phyloP scores from a whole-genome alignment of 2,329 filamentous ascomycete genomes.

The Sporothrix curviconia region DNA sequence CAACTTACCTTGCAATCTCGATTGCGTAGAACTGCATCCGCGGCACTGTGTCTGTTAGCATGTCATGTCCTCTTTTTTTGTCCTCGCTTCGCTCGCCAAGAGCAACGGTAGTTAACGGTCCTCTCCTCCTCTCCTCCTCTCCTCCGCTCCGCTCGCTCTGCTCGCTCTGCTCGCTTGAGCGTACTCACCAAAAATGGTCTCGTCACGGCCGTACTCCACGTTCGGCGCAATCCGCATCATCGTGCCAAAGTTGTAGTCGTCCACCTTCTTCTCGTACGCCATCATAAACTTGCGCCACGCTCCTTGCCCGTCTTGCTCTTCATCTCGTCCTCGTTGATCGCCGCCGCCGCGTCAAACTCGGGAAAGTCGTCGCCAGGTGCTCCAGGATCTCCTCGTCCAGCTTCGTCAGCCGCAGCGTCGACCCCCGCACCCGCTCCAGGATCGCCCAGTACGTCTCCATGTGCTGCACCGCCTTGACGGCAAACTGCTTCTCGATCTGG shows the following conservation, averaged over 20 bases:
- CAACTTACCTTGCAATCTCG: slow-evolving; percentile 39
- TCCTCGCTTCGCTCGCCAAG: background rate
- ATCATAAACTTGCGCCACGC: slow-evolving; percentile 91
- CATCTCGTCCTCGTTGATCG: slow-evolving; percentile 88
- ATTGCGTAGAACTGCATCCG: slow-evolving; percentile 52
- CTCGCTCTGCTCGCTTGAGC: background rate
- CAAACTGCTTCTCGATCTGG: slow-evolving; percentile 98
- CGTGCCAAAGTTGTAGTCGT: slow-evolving; percentile 97
- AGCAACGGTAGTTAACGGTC: background rate
- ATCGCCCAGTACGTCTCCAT: slow-evolving; percentile 97
- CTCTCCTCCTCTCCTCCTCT: background rate
- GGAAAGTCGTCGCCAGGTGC: slow-evolving; percentile 84
- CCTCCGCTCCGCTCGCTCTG: background rate
- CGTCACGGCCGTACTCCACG: slow-evolving; percentile 78
- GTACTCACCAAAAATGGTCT: slow-evolving; percentile 78
- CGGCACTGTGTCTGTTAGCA: slow-evolving; percentile 35
- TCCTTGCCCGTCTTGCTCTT: slow-evolving; percentile 96
- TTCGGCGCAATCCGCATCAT: slow-evolving; percentile 76
- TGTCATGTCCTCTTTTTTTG: background rate
- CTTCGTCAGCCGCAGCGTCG: slow-evolving; percentile 83
- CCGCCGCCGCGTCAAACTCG: slow-evolving; percentile 76
- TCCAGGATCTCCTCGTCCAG: slow-evolving; percentile 91
- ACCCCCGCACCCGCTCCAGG: slow-evolving; percentile 83
- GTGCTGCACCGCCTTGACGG: slow-evolving; percentile 94
- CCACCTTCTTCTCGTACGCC: slow-evolving; percentile 87